A percentile compares a stretch with the other conserved stretches of the same genome.
Conservation (phyloP, 495 filamentous ascomycete genomes). For the Friedmanniomyces endolithicus region DNA sequence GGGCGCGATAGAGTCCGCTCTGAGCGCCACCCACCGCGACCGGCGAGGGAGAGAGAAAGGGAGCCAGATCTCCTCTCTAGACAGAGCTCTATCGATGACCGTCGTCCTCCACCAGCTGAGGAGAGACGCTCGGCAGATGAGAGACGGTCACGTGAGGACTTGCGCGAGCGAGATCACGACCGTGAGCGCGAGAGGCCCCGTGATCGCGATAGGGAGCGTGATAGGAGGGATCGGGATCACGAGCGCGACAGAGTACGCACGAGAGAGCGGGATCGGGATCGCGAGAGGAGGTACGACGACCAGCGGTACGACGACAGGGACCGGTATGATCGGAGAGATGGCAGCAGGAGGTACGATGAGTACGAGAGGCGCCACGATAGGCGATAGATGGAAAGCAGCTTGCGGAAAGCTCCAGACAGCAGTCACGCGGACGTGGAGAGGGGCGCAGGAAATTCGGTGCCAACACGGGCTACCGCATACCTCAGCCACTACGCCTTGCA, state of each 20-base stretch:
- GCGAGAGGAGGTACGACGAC: slow-evolving; percentile 13
- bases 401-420: neutral
- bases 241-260: neutral
- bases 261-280: neutral
- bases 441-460: too few species aligned
- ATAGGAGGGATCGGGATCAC: slow-evolving; percentile 1
- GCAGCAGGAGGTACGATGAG: slow-evolving; percentile 8
- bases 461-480: too few species aligned
- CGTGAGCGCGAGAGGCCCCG: slow-evolving; percentile 1
- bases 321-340: slow-evolving; percentile 6
- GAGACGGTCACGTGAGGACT: neutral
- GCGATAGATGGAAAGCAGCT: neutral
- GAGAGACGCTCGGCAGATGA: neutral
- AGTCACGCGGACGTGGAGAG: neutral
- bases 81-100: neutral
- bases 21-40: neutral
- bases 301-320: slow-evolving; percentile 15
- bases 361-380: slow-evolving; percentile 2
- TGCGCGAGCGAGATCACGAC: slow-evolving; percentile 1
- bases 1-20: neutral
- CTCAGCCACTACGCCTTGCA: too few species aligned
- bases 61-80: neutral
- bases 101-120: neutral
- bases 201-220: slow-evolving; percentile 8
- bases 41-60: neutral